Base-by-base conservation (phyloP, 495 filamentous ascomycete genomes). In the Hypoxylon trugodes region DNA sequence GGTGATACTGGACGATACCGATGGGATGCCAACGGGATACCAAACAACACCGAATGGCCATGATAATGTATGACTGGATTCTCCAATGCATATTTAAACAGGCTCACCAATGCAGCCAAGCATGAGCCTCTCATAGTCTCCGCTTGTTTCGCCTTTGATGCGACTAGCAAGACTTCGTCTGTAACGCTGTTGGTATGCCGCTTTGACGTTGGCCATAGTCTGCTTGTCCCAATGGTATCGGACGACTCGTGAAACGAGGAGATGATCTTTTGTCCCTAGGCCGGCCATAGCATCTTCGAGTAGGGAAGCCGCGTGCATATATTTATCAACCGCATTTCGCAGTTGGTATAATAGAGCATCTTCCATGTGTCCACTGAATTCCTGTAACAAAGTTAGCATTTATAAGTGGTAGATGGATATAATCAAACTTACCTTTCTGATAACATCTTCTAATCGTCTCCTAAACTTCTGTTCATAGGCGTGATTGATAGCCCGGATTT, bases 291-390 rank as follows among this genome's bases (percentile, higher is more conserved):
- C 84, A 12, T 90, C 89, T 70, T 98, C 92, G 10, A 98, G 78
- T 6, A 88, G 75, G 19, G 82, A 78, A 0, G 95, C 94, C 68
- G 96, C 93, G 38, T 90, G 84, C 83, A 89, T 87, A 18, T 89
- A 90, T 46, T 88, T 89, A 68, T 98, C 91, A 8, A 84, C 75
- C 4, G 90, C 95, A 0, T 85, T 81, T n/a, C 83, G 83, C 3
- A 97, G 76, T 74, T 96, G 91, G 49, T 84, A 85, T 35, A 93
- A 73, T n/a, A 97, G 75, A 0, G 92, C 92, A 21, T 89, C 83
- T 74, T 93, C 84, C 92, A 97, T 97, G 67, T 98, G 94, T 0
- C 93, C 94, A 0, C 87, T 89, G 75, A 97, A 96, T 69, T 95
- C 88, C 77, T 85, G 40, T 33, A 15, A 30, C 19, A 33, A n/a